Evolutionary conservation across 805 yeast genomes (phyloP), one percentile per base, ranked within the genome.

Genomic region (Kuraishia molischiana): DNA sequence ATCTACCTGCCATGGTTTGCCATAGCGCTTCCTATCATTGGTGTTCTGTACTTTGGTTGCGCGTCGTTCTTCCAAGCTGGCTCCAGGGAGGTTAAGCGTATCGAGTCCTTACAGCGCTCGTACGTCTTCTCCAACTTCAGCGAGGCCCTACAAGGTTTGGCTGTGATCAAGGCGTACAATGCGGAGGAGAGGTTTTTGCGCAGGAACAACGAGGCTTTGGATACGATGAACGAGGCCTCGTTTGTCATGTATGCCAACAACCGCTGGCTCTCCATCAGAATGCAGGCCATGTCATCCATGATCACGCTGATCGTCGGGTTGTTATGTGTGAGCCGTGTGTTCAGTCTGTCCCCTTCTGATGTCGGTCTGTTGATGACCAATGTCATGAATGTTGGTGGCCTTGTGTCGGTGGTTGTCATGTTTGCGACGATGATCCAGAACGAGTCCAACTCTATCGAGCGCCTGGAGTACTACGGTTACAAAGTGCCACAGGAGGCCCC

Each of bases 1-100:
- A 71, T 79, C 42, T 83, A 80, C 48, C 61, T 84, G 40, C 90
- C 90, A 2, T 85, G 79, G 75, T 73, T 79, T 54, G 85, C 86
- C 2, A 65, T 80, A 43, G 77, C 77, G 3, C 52, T 81, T 26
- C 80, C 84, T 4, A 66, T 77, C 24, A 54, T 81, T 38, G 50
- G 59, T 2, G 41, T 63, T 17, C 42, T 73, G 17, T 72, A 72
- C 45, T 46, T 70, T 22, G 46, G 58, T 5, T 54, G 71, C 36
- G 66, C 81, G 4, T 61, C 64, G 38, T 77, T 62, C 50, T 85
- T 81, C 51, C 81, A 83, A 49, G 78, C 83, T 1, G 69, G 85
- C 1, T 73, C 85, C 2, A 66, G 90, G 51, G 95, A 84, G 52
- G 63, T 83, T 41, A 85, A 84, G 55, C 72, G 94, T 44, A 58